phyloP scores from a whole-genome alignment of 2,329 filamentous ascomycete genomes.

The Colletotrichum chrysophilum region DNA sequence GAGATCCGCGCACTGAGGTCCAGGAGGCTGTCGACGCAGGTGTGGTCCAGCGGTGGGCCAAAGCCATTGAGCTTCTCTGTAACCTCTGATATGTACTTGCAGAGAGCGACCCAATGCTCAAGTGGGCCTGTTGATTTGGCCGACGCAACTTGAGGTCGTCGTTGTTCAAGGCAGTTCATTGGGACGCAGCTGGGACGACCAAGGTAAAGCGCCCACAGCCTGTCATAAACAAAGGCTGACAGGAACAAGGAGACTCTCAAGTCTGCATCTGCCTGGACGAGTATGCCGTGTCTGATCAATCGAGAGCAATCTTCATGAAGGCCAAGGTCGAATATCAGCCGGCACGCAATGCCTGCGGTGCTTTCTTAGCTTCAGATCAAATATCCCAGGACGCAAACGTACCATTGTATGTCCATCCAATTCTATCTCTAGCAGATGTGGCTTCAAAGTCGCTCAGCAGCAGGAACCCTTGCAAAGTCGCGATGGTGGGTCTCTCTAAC shows the following conservation, averaged over 20 bases:
- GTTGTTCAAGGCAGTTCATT: background rate
- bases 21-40: background rate
- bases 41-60: background rate
- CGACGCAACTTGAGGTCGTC: background rate
- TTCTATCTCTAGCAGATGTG: background rate
- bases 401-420: background rate
- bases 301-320: background rate
- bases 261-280: background rate
- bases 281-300: background rate
- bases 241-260: background rate
- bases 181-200: background rate
- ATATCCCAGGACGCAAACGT: background rate
- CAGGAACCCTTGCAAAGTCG: background rate
- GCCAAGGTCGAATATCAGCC: background rate
- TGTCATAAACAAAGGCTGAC: background rate
- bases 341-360: background rate
- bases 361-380: background rate
- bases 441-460: background rate
- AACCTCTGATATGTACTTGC: background rate
- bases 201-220: background rate
- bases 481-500: background rate
- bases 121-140: background rate
- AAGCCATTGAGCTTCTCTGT: background rate
- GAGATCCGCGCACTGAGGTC: background rate
- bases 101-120: background rate